Evolutionary conservation across 164 flowering plant species (phyloP), one percentile per base, ranked within the genome.

Genomic region (Malania oleifera): DNA sequence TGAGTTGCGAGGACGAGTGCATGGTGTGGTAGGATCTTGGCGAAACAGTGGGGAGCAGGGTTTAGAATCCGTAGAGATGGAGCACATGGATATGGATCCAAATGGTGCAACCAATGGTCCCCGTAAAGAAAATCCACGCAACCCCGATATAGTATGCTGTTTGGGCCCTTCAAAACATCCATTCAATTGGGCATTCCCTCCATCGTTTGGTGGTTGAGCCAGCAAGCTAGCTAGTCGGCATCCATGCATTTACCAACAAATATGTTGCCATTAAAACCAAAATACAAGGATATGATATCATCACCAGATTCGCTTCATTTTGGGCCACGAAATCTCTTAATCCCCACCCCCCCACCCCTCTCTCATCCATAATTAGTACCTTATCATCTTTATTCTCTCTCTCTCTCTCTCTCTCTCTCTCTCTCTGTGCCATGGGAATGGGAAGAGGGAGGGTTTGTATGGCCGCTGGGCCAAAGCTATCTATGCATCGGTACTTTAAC

Each of bases 271-370:
- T n/a, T n/a, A n/a, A n/a, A n/a, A n/a, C n/a, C n/a, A n/a, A n/a
- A n/a, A n/a, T n/a, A n/a, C n/a, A 49, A n/a, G n/a, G 12, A 8
- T n/a, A n/a, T n/a, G n/a, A n/a, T n/a, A n/a, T n/a, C n/a, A n/a
- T 10, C 31, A 22, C 7, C 2, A 20, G 6, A 20, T 22, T 43
- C 37, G 26, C 4, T 17, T 45, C 45, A 25, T 52, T 53, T 62
- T 62, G 60, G 60, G 25, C 59, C 59, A 34, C 18, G 13, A 45
- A 54, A 54, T 34, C 54, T 46, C 24, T 5, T 54, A 54, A 63
- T 63, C 23, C 15, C 37, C 27, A 29, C 7, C 15, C 38, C 38
- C 15, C 7, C 20, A 34, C 38, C 47, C 22, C n/a, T 18, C 1
- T 27, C 18, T 1, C 19, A n/a, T 51, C 40, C 22, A 27, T 39